Evolutionary conservation across 2,329 filamentous ascomycete genomes (phyloP).

Genomic region (Plectosphaerella sp.): DNA sequence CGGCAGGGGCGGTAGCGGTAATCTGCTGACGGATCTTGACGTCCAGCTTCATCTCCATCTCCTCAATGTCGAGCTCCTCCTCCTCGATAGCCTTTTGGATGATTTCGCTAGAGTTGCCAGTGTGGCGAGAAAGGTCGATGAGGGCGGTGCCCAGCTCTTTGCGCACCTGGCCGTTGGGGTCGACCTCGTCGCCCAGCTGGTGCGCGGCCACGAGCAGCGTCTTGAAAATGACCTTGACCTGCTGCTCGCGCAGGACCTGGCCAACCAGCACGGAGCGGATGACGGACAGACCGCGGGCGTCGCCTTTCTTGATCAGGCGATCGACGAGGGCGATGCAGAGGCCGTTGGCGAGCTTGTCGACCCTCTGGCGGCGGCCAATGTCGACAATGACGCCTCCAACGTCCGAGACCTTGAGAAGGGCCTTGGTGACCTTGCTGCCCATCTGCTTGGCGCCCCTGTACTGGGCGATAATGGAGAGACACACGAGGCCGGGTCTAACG

Average conservation of each 20-base stretch:
- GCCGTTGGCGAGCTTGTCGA: constrained; percentile 69
- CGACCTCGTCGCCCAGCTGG: constrained; percentile 49
- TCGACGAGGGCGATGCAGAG: constrained; percentile 64
- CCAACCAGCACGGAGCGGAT: constrained; percentile 59
- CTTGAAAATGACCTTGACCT: constrained; percentile 62
- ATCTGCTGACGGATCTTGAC: constrained; percentile 59
- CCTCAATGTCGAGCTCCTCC: constrained; percentile 66
- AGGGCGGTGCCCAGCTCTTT: constrained; percentile 62
- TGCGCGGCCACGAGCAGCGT: constrained; percentile 57
- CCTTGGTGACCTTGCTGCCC: constrained; percentile 65
- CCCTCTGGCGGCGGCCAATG: constrained; percentile 59
- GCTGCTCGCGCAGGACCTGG: constrained; percentile 57
- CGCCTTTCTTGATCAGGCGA: constrained; percentile 55
- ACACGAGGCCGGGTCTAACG: constrained; percentile 68
- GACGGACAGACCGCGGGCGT: constrained; percentile 49
- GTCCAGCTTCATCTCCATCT: constrained; percentile 70
- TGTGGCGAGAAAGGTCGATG: constrained; percentile 59
- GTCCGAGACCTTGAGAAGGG: constrained; percentile 59
- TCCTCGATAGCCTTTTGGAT: constrained; percentile 64
- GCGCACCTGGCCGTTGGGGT: constrained; percentile 51
- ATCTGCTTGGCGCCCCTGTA: constrained; percentile 68
- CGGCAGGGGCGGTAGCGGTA: constrained; percentile 40
- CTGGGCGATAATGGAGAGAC: constrained; percentile 76
- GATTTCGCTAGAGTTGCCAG: constrained; percentile 54
- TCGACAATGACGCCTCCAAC: constrained; percentile 56